phyloP scores from a whole-genome alignment of 441 rosid genomes.

The Pelargonium myrrhifolium region DNA sequence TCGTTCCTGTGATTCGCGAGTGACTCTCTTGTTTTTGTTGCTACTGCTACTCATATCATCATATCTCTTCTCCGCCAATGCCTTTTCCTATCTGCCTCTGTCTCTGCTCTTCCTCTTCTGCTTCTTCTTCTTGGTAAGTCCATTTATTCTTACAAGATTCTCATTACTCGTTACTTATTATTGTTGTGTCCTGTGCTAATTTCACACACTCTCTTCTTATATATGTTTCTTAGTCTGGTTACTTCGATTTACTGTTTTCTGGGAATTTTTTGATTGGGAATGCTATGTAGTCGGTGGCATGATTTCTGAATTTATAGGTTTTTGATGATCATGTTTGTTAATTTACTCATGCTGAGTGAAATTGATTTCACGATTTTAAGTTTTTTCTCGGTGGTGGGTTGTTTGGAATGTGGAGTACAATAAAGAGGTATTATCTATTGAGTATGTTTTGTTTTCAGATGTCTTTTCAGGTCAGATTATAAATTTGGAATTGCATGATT shows the following conservation, averaged over 20 bases:
- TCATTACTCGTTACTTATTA: background rate
- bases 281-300: background rate
- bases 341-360: background rate
- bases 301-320: background rate
- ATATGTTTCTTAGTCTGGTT: background rate
- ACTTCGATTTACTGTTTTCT: background rate
- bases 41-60: background rate
- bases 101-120: background rate
- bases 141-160: background rate
- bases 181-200: background rate
- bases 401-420: background rate
- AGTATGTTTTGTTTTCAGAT: too few species aligned
- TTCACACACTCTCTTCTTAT: background rate
- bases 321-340: background rate
- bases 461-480: background rate
- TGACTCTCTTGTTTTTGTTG: background rate
- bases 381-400: background rate
- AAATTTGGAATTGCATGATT: background rate
- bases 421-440: background rate
- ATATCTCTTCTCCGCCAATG: slow-evolving; percentile 2
- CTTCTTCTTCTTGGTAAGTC: background rate
- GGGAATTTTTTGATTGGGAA: background rate
- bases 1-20: background rate
- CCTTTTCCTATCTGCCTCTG: background rate
- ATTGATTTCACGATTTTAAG: background rate